Evolutionary conservation across 306 rosid genomes (phyloP), one percentile per base, ranked within the genome.

Genomic region (Prunus davidiana): DNA sequence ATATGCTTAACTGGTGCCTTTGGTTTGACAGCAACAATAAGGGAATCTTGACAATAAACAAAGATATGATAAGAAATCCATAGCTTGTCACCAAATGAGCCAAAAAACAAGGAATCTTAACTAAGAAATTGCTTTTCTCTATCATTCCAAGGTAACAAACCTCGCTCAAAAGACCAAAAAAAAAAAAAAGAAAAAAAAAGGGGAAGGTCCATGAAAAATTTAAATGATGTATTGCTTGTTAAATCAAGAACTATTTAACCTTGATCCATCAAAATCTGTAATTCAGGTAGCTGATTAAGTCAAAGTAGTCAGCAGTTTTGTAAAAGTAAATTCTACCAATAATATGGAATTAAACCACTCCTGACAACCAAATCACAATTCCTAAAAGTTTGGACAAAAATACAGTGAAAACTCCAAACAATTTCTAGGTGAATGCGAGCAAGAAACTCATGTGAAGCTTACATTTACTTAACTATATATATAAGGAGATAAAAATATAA

Each of bases 11-110:
- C 87, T 3, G 99, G 97, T 46, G 96, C 91, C 87, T 85, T 95
- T 68, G 99, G 99, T 84, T 90, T 95, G 72, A 95, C 96, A 78
- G 93, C 97, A 84, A 92, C 95, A 74, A 89, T 88, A 69, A 92
- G 77, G 68, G 91, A 82, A 86, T 95, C 97, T 95, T 67, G 67
- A 79, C 79, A 79, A 76, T 19, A 67, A 71, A 79, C 41, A 73
- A 57, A 57, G 5, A 10, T 38, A 22, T 22, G 67, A 72, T 24
- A 60, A 74, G 8, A 27, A 69, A 62, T 46, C 20, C 15, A 56
- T 8, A 47, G 56, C 56, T 24, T 38, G 20, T 20, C 24, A 19
- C 22, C 62, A 34, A 28, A 38, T 8, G 24, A 56, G 24, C 25
- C 28, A 30, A 22, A 67, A 67, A 25, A 6, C 32, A 0, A 19